Conservation (phyloP, 441 rosid species). For the Cnidoscolus chayamansa region DNA sequence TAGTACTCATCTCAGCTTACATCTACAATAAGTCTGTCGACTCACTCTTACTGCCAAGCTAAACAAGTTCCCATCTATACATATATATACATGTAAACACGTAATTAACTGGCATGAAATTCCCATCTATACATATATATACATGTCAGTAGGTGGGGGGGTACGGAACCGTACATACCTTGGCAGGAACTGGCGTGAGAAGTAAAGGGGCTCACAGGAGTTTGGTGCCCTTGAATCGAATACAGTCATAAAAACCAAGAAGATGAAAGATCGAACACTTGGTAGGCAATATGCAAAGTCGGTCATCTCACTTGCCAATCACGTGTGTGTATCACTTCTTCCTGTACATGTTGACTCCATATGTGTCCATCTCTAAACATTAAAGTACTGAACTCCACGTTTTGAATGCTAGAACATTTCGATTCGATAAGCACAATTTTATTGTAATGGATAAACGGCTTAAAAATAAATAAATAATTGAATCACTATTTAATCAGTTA, state of each 20-base stretch:
- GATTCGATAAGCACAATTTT: not conserved
- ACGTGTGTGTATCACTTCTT: constrained; percentile 9
- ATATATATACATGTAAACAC: too few relatives aligned
- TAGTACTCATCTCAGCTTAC: too few relatives aligned
- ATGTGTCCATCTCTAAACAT: not conserved
- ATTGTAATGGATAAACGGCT: constrained; percentile 1
- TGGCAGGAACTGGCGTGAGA: not conserved
- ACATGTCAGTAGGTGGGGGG: not conserved
- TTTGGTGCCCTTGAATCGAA: not conserved
- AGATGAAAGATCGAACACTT: not conserved
- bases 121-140: not conserved
- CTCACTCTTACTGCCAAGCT: too few relatives aligned
- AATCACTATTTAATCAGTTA: not conserved
- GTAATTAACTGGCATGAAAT: not conserved
- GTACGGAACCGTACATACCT: constrained; percentile 15
- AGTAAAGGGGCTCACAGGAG: constrained; percentile 10
- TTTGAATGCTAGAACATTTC: not conserved
- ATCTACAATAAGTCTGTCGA: too few relatives aligned
- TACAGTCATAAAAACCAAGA: not conserved
- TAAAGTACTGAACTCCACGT: not conserved
- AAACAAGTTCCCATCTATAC: not conserved
- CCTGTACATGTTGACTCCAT: not conserved
- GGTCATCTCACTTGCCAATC: not conserved
- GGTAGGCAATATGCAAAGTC: too few relatives aligned
- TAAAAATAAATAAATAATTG: too few relatives aligned